A percentile compares a stretch with the other conserved stretches of the same genome.
phyloP scores from a whole-genome alignment of 257 asterid species.

The Solanum piurae region DNA sequence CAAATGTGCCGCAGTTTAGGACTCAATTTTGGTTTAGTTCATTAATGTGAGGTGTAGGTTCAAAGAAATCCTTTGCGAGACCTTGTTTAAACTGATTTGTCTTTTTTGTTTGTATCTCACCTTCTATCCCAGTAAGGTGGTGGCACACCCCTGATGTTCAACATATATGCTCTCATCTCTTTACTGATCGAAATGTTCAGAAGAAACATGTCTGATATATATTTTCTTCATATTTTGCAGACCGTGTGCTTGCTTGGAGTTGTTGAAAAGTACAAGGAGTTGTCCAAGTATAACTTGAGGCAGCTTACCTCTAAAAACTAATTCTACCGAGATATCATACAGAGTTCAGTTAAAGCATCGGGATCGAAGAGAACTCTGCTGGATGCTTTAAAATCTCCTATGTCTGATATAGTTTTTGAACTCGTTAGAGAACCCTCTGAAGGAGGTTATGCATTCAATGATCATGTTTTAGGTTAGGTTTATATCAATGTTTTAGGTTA shows the following conservation, averaged over 20 bases:
- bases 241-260: slow-evolving; percentile 91
- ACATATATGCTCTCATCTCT: not conserved
- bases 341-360: not conserved
- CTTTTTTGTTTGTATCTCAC: not conserved
- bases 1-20: not conserved
- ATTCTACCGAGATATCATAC: not conserved
- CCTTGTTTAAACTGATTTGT: not conserved
- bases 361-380: not conserved
- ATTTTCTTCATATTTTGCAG: slow-evolving; percentile 27
- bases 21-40: not conserved
- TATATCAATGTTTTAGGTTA: not conserved
- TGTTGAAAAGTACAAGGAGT: slow-evolving; percentile 88
- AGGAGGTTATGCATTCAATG: not conserved
- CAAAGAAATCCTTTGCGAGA: not conserved
- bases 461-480: not conserved
- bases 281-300: slow-evolving; percentile 83
- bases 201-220: not conserved
- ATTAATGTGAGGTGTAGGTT: not conserved
- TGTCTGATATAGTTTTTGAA: not conserved
- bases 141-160: not conserved
- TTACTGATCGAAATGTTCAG: not conserved
- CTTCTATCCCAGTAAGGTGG: not conserved
- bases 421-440: not conserved
- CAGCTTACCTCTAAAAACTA: slow-evolving; percentile 49
- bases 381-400: not conserved